These are phyloP conservation scores for Grigorovia jiainica DNA, from an alignment of 805 yeast genomes.

Conservation along the genomic window DNA sequence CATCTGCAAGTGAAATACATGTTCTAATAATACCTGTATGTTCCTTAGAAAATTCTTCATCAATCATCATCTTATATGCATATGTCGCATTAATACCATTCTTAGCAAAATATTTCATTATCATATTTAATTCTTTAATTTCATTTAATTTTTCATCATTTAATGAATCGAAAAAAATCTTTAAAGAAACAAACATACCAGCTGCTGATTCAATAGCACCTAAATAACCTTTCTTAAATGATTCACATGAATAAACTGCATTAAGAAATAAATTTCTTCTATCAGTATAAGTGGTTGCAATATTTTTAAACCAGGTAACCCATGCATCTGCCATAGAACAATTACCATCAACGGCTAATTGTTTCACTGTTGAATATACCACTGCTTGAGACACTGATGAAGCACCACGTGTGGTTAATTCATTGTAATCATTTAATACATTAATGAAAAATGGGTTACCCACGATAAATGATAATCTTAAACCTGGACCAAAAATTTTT, in stretches of 20 bases:
- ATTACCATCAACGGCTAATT: conserved; percentile 26
- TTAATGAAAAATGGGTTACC: conserved; percentile 40
- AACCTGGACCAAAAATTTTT: conserved; percentile 58
- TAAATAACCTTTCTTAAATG: conserved; percentile 34
- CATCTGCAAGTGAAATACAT: conserved; percentile 46
- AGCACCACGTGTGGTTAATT: conserved; percentile 43
- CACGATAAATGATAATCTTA: conserved; percentile 50
- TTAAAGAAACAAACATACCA: conserved; percentile 50
- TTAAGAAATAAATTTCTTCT: conserved; percentile 34
- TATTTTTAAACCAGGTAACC: conserved; percentile 39
- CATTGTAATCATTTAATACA: conserved; percentile 33
- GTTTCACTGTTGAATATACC: conserved; percentile 39
- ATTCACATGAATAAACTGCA: conserved; percentile 31
- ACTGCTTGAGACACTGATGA: conserved; percentile 51
- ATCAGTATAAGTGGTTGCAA: conserved; percentile 37
- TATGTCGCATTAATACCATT: conserved; percentile 48
- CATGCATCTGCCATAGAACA: conserved; percentile 33
- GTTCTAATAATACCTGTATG: conserved; percentile 46
- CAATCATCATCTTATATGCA: conserved; percentile 51
- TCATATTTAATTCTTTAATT: conserved; percentile 31
- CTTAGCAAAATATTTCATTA: conserved; percentile 35
- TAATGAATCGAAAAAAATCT: conserved; percentile 28
- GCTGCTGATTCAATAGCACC: conserved; percentile 43
- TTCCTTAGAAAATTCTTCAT: conserved; percentile 30
- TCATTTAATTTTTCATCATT: conserved; percentile 6